A percentile compares a stretch with the other conserved stretches of the same genome.
Conservation (phyloP, 768 basidiomycete species). For the Amanita inopinata region DNA sequence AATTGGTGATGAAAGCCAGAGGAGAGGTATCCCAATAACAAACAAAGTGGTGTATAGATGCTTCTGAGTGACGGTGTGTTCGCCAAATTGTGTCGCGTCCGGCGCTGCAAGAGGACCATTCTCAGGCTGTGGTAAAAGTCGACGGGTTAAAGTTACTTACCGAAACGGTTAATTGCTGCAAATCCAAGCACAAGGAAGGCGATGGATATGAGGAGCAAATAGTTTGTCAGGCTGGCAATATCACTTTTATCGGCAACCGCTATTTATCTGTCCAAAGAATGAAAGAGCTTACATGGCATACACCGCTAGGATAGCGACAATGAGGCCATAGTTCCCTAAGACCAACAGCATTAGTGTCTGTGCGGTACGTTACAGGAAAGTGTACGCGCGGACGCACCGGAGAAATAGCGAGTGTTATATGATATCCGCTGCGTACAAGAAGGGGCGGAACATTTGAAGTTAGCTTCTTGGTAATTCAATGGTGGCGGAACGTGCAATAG, state of each 20-base stretch:
- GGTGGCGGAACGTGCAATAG: background rate
- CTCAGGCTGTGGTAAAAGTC: background rate
- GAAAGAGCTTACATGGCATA: constrained; percentile 60
- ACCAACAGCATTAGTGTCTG: constrained; percentile 11
- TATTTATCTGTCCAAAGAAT: background rate
- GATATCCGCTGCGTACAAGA: constrained; percentile 61
- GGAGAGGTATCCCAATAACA: constrained; percentile 82
- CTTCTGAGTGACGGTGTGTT: constrained; percentile 80
- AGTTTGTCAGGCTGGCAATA: constrained; percentile 61
- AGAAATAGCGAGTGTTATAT: constrained; percentile 89
- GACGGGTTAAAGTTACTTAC: constrained; percentile 42
- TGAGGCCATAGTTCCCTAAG: constrained; percentile 79
- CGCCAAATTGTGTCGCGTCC: constrained; percentile 78
- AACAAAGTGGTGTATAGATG: constrained; percentile 83
- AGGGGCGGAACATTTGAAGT: constrained; percentile 6
- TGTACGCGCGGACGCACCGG: constrained; percentile 31
- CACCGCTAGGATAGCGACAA: constrained; percentile 68
- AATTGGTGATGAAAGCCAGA: constrained; percentile 71
- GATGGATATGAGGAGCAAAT: constrained; percentile 73
- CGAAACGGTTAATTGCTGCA: constrained; percentile 79
- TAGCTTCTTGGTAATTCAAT: constrained; percentile 2
- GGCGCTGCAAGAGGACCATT: constrained; percentile 38
- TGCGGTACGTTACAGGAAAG: background rate
- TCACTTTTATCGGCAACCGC: background rate
- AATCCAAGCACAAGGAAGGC: constrained; percentile 90